phyloP scores from a whole-genome alignment of 2,329 filamentous ascomycete genomes.

The Sclerotinia spermophila region DNA sequence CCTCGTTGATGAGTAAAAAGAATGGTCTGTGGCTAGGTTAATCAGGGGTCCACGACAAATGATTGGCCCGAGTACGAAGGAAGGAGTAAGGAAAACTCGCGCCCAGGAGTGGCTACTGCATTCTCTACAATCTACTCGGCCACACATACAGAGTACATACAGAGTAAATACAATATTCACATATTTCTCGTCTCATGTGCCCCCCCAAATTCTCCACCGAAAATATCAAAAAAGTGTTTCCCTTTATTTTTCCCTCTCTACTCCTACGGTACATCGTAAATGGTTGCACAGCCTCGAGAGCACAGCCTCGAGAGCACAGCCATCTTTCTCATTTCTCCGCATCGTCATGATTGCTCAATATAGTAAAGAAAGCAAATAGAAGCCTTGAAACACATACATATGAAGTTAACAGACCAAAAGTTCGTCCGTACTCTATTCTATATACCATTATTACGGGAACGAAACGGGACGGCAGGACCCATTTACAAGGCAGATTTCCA shows the following conservation, averaged over 20 bases:
- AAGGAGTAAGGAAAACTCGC: not conserved
- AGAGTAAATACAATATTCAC: too few relatives aligned
- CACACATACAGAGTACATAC: too few relatives aligned
- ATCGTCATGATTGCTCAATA: slow-evolving; percentile 7
- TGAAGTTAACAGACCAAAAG: slow-evolving; percentile 4
- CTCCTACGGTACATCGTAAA: too few relatives aligned
- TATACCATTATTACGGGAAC: not conserved
- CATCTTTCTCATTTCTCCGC: not conserved
- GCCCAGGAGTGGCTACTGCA: slow-evolving; percentile 16
- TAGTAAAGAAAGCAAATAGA: not conserved
- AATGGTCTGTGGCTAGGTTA: not conserved
- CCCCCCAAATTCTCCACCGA: slow-evolving; percentile 1
- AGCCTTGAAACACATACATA: not conserved
- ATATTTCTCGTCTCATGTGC: not conserved
- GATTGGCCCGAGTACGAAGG: slow-evolving; percentile 18
- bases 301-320: slow-evolving; percentile 6
- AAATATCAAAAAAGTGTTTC: not conserved
- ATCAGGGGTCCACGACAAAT: not conserved
- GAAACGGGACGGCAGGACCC: slow-evolving; percentile 1
- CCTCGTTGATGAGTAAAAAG: slow-evolving; percentile 7
- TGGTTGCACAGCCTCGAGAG: slow-evolving; percentile 8
- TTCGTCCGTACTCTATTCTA: not conserved
- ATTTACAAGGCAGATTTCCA: slow-evolving; percentile 3
- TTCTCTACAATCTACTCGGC: slow-evolving; percentile 4
- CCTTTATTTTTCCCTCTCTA: not conserved